Base-by-base conservation (phyloP, 148 eudicot species). In the Amaranthus hypochondriacus region DNA sequence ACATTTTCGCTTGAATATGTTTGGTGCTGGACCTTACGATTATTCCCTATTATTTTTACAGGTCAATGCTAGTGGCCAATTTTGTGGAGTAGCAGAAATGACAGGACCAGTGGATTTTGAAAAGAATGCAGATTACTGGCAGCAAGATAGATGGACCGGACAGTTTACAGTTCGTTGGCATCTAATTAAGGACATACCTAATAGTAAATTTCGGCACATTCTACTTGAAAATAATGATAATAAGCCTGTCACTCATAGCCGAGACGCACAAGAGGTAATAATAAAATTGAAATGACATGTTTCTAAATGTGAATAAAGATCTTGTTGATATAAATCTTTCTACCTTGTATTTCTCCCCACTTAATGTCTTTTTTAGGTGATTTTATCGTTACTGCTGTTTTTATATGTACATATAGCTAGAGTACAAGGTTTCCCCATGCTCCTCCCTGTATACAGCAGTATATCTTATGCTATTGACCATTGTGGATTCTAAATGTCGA, bases 51-150 rank as follows among this genome's bases (percentile, higher is more conserved):
- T 50, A 0, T 4, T 64, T 49, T 44, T 47, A 66, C 77, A 95
- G 98, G 98, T 95, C 56, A 95, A 95, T 86, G 97, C 98, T 51
- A 95, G 97, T 82, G 95, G 93, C 28, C 98, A 95, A 66, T 95
- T 95, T 67, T 95, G 98, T 69, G 98, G 98, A 54, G 87, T 95
- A 46, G 97, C 97, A 56, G 97, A 95, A 86, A 95, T 95, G 98
- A 70, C 67, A 42, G 98, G 98, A 51, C 86, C 93, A 65, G 89
- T 95, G 68, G 98, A 95, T 79, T 95, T 95, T 72, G 90, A 86
- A 78, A 86, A 86, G 55, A 83, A 86, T 87, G 96, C 93, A 60
- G 92, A 90, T 46, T 90, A 92, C 82, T 95, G 98, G 98, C 97
- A 92, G 80, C 98, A 92, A 83, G 98, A 92, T 81, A 88, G 97